Evolutionary conservation across 2,329 filamentous ascomycete genomes (phyloP).

Genomic region (Zymoseptoria ardabiliae): DNA sequence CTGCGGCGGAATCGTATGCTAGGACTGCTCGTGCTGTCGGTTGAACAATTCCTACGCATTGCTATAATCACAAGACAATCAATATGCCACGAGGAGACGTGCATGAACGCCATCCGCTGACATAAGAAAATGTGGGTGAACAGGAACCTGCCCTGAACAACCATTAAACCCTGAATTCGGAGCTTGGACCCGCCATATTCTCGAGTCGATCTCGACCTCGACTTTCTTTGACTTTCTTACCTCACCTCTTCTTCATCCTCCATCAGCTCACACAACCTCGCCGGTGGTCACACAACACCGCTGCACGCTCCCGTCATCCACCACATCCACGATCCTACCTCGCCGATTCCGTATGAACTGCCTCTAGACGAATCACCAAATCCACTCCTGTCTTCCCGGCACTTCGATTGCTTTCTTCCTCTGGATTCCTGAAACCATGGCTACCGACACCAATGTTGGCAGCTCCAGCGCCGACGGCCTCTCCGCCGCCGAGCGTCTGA

Average conservation of each 20-base stretch:
- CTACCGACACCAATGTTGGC: slow-evolving; percentile 17
- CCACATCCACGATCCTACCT: background rate
- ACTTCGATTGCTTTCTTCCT: slow-evolving; percentile 10
- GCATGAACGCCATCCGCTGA: background rate
- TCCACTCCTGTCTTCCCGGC: slow-evolving; percentile 5
- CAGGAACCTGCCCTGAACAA: too few species aligned
- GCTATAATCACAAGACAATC: background rate
- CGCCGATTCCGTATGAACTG: slow-evolving; percentile 9
- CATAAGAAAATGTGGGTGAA: background rate
- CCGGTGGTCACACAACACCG: background rate
- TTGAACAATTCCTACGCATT: background rate
- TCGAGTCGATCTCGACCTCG: background rate
- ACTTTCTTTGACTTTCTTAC: background rate
- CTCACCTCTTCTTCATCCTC: background rate
- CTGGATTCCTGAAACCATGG: slow-evolving; percentile 20
- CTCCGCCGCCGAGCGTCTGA: slow-evolving; percentile 47
- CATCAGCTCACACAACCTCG: background rate
- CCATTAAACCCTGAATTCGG: background rate
- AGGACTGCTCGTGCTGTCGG: too few species aligned
- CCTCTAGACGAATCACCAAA: background rate
- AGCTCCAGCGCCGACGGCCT: slow-evolving; percentile 24
- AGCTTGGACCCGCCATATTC: background rate
- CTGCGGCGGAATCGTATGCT: background rate
- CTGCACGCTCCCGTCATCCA: background rate
- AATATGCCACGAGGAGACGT: background rate